A percentile compares a stretch with the other conserved stretches of the same genome.
Conservation (phyloP, 139 green algal species). For the Auxenochlorella pyrenoidosa region DNA sequence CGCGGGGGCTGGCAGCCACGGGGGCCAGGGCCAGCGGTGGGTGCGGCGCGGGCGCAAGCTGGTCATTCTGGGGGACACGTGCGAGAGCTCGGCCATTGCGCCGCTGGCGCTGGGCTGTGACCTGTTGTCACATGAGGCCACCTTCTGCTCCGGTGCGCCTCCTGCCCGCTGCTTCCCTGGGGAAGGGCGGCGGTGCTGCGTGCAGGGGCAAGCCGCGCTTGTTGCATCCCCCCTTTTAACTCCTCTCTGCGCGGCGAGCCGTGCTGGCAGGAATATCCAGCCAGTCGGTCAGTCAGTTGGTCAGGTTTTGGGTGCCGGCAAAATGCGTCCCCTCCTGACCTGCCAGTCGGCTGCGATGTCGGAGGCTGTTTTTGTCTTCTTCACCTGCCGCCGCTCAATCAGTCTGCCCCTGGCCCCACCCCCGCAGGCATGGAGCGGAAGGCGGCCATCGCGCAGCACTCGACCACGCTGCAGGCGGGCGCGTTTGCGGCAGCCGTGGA, state of each 20-base stretch:
- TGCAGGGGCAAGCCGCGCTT: background rate
- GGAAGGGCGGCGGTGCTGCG: too few species aligned
- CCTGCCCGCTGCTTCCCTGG: too few species aligned
- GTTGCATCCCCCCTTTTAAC: too few species aligned
- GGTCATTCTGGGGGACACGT: constrained; percentile 95
- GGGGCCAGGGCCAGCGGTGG: constrained; percentile 28
- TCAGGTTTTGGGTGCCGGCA: too few species aligned
- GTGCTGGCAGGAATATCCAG: too few species aligned
- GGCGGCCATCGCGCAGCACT: constrained; percentile 86
- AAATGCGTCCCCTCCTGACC: too few species aligned
- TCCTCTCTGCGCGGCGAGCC: too few species aligned
- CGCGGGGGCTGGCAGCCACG: background rate
- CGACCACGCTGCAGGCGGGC: constrained; percentile 89
- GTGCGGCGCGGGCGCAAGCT: constrained; percentile 69
- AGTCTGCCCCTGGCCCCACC: too few species aligned
- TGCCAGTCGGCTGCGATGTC: background rate
- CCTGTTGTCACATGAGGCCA: constrained; percentile 93
- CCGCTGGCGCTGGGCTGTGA: constrained; percentile 68
- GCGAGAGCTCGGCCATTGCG: constrained; percentile 74
- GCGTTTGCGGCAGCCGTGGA: constrained; percentile 80
- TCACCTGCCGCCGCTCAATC: too few species aligned
- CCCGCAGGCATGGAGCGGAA: constrained; percentile 80
- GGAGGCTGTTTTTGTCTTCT: too few species aligned
- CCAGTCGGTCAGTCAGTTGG: too few species aligned
- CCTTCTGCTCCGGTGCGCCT: constrained; percentile 65